phyloP scores from a whole-genome alignment of 805 yeast species.

The Yueomyces sinensis region DNA sequence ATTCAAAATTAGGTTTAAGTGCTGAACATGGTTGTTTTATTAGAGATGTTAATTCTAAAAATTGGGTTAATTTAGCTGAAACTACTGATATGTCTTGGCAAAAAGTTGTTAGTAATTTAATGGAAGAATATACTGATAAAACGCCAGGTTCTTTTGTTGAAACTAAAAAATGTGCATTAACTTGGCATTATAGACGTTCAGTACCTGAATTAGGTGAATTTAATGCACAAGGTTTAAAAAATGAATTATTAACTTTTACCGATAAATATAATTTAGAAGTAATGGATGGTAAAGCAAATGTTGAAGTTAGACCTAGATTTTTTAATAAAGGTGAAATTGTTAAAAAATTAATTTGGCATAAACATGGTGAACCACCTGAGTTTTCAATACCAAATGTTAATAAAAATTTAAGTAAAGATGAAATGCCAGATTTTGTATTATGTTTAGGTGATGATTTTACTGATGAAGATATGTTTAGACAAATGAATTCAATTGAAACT shows the following conservation, averaged over 20 bases:
- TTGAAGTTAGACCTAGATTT: slow-evolving; percentile 92
- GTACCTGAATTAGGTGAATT: slow-evolving; percentile 88
- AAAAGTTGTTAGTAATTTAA: slow-evolving; percentile 58
- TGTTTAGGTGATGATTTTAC: slow-evolving; percentile 95
- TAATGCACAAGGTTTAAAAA: slow-evolving; percentile 65
- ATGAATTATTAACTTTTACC: slow-evolving; percentile 47
- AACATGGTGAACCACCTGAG: slow-evolving; percentile 44
- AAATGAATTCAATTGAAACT: slow-evolving; percentile 50
- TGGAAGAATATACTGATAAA: slow-evolving; percentile 62
- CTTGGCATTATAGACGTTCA: slow-evolving; percentile 95
- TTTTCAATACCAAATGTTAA: slow-evolving; percentile 22
- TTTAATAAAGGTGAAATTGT: slow-evolving; percentile 97
- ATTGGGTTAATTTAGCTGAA: slow-evolving; percentile 80
- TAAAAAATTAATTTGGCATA: slow-evolving; percentile 53
- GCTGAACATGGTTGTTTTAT: slow-evolving; percentile 98
- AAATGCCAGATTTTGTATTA: slow-evolving; percentile 69
- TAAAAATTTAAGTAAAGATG: slow-evolving; percentile 25
- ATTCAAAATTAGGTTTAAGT: slow-evolving; percentile 59
- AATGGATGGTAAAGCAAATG: slow-evolving; percentile 93
- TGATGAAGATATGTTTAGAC: slow-evolving; percentile 93
- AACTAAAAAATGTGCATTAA: slow-evolving; percentile 80
- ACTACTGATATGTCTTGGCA: slow-evolving; percentile 92
- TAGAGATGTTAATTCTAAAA: slow-evolving; percentile 47
- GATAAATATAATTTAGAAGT: slow-evolving; percentile 78
- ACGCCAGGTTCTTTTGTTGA: slow-evolving; percentile 89